A percentile compares a stretch with the other conserved stretches of the same genome.
phyloP scores from a whole-genome alignment of 2,329 filamentous ascomycete genomes.

The Xylaria sp. region DNA sequence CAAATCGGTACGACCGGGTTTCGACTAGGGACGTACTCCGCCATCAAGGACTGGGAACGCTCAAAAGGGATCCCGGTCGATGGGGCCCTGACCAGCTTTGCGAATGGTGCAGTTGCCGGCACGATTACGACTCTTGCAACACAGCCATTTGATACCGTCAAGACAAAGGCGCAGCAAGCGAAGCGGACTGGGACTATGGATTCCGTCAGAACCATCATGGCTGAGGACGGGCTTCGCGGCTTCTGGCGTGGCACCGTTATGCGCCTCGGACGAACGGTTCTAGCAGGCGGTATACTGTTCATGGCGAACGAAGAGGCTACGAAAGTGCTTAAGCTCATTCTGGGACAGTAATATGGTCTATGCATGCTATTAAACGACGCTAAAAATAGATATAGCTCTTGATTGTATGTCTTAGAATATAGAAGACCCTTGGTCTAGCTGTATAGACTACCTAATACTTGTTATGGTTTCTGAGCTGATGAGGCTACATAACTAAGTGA shows the following conservation, averaged over 20 bases:
- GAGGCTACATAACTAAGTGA: background rate
- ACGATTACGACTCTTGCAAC: conserved; percentile 56
- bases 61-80: conserved; percentile 32
- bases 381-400: background rate
- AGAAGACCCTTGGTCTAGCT: background rate
- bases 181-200: conserved; percentile 59
- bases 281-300: conserved; percentile 47
- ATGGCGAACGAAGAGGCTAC: conserved; percentile 43
- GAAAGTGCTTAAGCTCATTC: conserved; percentile 34
- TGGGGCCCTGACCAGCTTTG: conserved; percentile 48
- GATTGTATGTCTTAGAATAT: background rate
- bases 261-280: conserved; percentile 64
- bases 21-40: conserved; percentile 67
- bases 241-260: conserved; percentile 71
- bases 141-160: conserved; percentile 65
- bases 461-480: background rate
- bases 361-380: background rate
- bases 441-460: background rate
- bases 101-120: conserved; percentile 46
- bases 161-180: conserved; percentile 64
- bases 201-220: conserved; percentile 56
- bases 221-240: conserved; percentile 60
- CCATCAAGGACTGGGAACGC: conserved; percentile 59
- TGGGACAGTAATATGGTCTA: conserved; percentile 22
- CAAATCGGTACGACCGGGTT: conserved; percentile 67